Base-by-base conservation (phyloP, 2,329 filamentous ascomycete species). In the Coleophoma cylindrospora region DNA sequence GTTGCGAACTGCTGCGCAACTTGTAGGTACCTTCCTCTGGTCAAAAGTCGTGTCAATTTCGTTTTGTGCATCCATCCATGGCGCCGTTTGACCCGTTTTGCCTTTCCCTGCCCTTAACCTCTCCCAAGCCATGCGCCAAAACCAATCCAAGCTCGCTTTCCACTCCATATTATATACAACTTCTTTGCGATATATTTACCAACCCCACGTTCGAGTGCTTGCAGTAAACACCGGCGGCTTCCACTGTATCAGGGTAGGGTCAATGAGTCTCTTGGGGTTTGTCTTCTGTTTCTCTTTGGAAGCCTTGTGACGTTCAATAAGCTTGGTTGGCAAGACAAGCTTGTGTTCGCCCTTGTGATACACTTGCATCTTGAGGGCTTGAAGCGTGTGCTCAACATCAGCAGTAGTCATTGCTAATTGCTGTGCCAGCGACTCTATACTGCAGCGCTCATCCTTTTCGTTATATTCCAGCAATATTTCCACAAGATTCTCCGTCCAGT, bases 341-440 rank as follows among this genome's bases (percentile, higher is more conserved):
- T 97, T 92, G 75, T 97, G 94, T 64, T 96, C 91, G 57, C 91
- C 91, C 75, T 95, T 95, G 61, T 91, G 90, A 66, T 97, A 97
- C 43, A 94, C 81, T 65, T 97, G 81, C 89, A 99, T 95, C 66
- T 92, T 94, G 53, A 96, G 75, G 50, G 91, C 91, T 66, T 96
- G 91, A 47, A 99, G 71, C 0, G 94, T 97, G 67, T 96, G 91
- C 68, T 97, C 84, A 13, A 99, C 92, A 66, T 99, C 94, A 62
- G 91, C 90, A 6, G 91, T 91, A n/a, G 92, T 97, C 92, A 99
- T 97, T 3, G 91, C 87, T 9, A 94, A 83, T 34, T 83, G 70
- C 6, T 80, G 75, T 0, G 90, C 91, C 47, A 99, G 81, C 45
- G 88, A 82, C 61, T 96, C 91, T 48, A 97, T 91, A 50, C 87